These are phyloP conservation scores for Micromonas pusilla DNA, from an alignment of 139 green algal species.

Conservation along the genomic window DNA sequence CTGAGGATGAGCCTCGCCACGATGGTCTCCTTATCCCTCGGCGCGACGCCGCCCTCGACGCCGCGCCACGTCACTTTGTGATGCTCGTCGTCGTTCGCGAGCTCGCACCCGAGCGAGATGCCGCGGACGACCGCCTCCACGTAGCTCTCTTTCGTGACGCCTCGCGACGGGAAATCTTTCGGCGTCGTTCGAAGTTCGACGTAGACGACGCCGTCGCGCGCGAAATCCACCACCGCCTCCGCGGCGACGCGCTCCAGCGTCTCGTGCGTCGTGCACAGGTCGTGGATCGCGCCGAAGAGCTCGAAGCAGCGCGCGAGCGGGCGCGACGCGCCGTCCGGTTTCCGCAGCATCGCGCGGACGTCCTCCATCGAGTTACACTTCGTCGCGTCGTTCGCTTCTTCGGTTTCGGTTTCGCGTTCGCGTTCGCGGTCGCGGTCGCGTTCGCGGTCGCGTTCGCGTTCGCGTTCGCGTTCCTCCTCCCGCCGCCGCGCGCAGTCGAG, in stretches of 20 bases:
- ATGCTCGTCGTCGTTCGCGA: not conserved
- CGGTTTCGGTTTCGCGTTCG: not conserved
- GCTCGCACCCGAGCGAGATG: not conserved
- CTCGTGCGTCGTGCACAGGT: not conserved
- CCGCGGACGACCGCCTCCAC: not conserved
- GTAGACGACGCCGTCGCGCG: not conserved
- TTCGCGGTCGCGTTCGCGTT: not conserved
- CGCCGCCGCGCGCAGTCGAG: not conserved
- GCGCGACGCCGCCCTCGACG: no score
- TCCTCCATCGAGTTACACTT: not conserved
- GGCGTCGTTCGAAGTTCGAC: slow-evolving; percentile 19
- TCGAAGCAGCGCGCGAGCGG: not conserved
- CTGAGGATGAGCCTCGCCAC: slow-evolving; percentile 7
- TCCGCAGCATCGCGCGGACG: not conserved
- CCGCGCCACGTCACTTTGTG: not conserved
- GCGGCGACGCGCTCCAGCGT: not conserved
- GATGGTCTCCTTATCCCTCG: not conserved
- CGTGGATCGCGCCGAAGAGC: not conserved
- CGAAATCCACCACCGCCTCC: slow-evolving; percentile 1
- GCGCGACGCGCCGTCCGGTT: not conserved
- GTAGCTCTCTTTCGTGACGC: not conserved
- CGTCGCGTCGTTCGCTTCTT: not conserved
- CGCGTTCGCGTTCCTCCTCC: not conserved
- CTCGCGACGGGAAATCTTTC: not conserved
- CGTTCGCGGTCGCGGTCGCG: not conserved